Evolutionary conservation across 257 asterid species (phyloP).

Genomic region (Mentha longifolia): DNA sequence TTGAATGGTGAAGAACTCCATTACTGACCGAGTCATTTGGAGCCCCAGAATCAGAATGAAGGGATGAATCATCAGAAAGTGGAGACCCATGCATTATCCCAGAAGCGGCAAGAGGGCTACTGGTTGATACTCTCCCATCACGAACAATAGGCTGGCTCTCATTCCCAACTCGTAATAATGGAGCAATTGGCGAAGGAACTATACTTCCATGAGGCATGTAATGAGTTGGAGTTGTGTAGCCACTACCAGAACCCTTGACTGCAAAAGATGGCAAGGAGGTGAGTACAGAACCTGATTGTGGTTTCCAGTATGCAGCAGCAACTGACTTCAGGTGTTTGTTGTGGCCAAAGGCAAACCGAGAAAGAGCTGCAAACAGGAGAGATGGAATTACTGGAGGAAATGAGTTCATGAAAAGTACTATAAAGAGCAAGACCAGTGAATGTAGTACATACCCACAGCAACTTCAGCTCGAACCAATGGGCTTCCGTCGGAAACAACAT

Average conservation of each 20-base stretch:
- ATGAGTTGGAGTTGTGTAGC: slow-evolving; percentile 81
- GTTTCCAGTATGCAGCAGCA: slow-evolving; percentile 90
- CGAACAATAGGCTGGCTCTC: slow-evolving; percentile 63
- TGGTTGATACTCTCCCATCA: slow-evolving; percentile 82
- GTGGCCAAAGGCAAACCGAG: slow-evolving; percentile 98
- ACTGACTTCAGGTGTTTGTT: slow-evolving; percentile 89
- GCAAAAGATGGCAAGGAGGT: slow-evolving; percentile 84
- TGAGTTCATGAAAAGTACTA: slow-evolving; percentile 22
- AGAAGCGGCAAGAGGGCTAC: slow-evolving; percentile 88
- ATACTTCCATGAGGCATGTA: slow-evolving; percentile 72
- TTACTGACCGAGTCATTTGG: slow-evolving; percentile 65
- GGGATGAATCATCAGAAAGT: slow-evolving; percentile 91
- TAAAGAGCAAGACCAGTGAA: slow-evolving; percentile 20
- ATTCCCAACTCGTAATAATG: slow-evolving; percentile 66
- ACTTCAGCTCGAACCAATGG: slow-evolving; percentile 98
- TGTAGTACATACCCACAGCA: slow-evolving; percentile 77
- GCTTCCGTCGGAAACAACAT: slow-evolving; percentile 93
- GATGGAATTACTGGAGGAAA: slow-evolving; percentile 17
- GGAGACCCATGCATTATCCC: slow-evolving; percentile 98
- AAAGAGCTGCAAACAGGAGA: slow-evolving; percentile 67
- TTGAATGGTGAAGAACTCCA: slow-evolving; percentile 73
- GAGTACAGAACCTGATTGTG: slow-evolving; percentile 75
- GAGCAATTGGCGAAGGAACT: slow-evolving; percentile 70
- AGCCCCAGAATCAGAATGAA: slow-evolving; percentile 92
- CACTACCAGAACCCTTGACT: slow-evolving; percentile 73